Base-by-base conservation (phyloP, 1,139 yeast genomes). In the Pichia sp. region DNA sequence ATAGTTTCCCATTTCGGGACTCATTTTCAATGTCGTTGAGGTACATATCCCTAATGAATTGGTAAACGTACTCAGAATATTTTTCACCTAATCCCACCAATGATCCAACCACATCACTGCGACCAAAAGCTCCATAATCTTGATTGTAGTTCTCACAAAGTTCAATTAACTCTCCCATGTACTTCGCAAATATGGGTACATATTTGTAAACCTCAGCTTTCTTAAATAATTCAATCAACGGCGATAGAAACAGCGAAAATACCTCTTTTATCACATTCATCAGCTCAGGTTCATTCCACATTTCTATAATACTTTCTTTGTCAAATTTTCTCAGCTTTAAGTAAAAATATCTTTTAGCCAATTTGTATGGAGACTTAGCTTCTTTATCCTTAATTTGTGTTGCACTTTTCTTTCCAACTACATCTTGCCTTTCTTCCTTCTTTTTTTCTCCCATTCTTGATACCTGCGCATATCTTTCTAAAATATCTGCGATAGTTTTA, bases 231-330 rank as follows among this genome's bases (percentile, higher is more conserved):
- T 72, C 73, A 51, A 88, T 85, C 58, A 90, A 67, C 1, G 97
- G 97, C 52, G 85, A 87, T 60, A 88, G 88, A 54, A 90, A 84
- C 46, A 87, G 72, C 0, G 88, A 75, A 38, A 90, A 71, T 36
- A 86, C 68, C 46, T 85, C 85, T 52, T 83, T 83, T 46, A 88
- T 67, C 38, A 90, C 68, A 40, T 71, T 71, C 28, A 88, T 79
- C 38, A 94, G 67, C 55, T 83, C 85, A 0, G 92, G 88, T 55
- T 88, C 95, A 44, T 79, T 79, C 94, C 96, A 86, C 40, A 90
- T 64, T 57, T 81, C 79, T 54, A 81, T 81, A 69, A 88, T 64
- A 40, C 82, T 66, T 45, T 79, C 77, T 60, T 86, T 87, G 59
- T 90, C 97, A 39, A 79, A 75, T 48, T 77, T 80, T 38, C 95